phyloP scores from a whole-genome alignment of 495 filamentous ascomycete species.

The Annulohypoxylon maeteangense region DNA sequence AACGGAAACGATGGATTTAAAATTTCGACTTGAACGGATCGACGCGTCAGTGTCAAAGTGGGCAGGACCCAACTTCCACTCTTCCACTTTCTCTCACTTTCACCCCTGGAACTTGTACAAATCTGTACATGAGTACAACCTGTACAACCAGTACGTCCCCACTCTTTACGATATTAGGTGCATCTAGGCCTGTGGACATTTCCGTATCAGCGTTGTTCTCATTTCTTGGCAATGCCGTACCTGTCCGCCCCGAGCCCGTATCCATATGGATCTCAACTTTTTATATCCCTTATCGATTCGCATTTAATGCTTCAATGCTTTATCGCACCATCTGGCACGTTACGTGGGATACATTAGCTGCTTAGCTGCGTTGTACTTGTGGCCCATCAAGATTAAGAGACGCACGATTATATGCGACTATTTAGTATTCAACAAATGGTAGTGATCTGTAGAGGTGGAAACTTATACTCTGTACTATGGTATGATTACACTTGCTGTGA shows the following conservation, averaged over 20 bases:
- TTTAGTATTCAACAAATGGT: not conserved
- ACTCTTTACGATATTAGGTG: conserved; percentile 34
- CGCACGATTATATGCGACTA: not conserved
- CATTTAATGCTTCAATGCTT: not conserved
- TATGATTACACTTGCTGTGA: not conserved
- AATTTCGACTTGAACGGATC: conserved; percentile 35
- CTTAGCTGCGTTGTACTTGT: conserved; percentile 2
- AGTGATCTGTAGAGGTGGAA: not conserved
- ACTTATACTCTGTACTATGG: no score
- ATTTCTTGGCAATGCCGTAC: conserved; percentile 32
- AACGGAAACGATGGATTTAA: conserved; percentile 24
- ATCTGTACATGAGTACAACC: conserved; percentile 8
- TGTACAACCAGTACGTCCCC: conserved; percentile 19
- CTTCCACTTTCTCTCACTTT: not conserved
- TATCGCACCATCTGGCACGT: conserved; percentile 2
- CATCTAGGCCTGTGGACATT: conserved; percentile 21
- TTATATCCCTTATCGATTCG: conserved; percentile 1
- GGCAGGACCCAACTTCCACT: conserved; percentile 1
- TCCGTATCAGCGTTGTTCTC: conserved; percentile 26
- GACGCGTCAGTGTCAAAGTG: conserved; percentile 36
- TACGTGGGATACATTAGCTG: not conserved
- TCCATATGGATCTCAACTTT: not conserved
- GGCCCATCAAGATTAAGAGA: not conserved
- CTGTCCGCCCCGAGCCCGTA: conserved; percentile 2
- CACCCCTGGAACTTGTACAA: conserved; percentile 11